Percentiles rank a stretch among this genome's conserved stretches.
phyloP scores from a whole-genome alignment of 768 basidiomycete genomes.

The Auricularia sp. region DNA sequence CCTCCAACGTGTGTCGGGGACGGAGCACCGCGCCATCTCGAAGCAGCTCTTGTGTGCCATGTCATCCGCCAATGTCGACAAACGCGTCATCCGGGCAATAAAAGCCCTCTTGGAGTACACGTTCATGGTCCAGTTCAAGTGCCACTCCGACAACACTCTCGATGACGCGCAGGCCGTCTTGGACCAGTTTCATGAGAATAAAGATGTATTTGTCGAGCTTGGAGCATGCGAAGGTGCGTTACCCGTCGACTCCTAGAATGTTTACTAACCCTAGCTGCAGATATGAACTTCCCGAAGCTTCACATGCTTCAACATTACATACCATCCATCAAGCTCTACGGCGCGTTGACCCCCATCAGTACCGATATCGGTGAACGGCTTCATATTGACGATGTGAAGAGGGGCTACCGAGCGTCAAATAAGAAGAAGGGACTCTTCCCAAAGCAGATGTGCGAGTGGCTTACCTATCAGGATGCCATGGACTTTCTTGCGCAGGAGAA shows the following conservation, averaged over 20 bases:
- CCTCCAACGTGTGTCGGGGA: constrained; percentile 6
- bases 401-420: background rate
- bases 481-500: background rate
- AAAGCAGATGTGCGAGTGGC: background rate
- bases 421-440: background rate
- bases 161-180: constrained; percentile 16
- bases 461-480: background rate
- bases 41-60: constrained; percentile 21
- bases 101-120: constrained; percentile 26
- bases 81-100: constrained; percentile 15
- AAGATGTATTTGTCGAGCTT: constrained; percentile 22
- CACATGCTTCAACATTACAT: constrained; percentile 1
- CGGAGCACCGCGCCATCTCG: constrained; percentile 2
- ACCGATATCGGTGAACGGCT: background rate
- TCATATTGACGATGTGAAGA: background rate
- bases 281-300: background rate
- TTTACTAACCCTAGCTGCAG: constrained; percentile 24
- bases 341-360: background rate
- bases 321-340: background rate
- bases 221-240: constrained; percentile 6
- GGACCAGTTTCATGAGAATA: constrained; percentile 20
- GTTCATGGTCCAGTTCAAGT: constrained; percentile 21
- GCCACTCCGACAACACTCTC: constrained; percentile 22
- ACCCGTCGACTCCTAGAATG: constrained; percentile 7
- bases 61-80: constrained; percentile 14